Evolutionary conservation across 164 flowering plant species (phyloP), one percentile per base, ranked within the genome.

Genomic region (Macadamia integrifolia): DNA sequence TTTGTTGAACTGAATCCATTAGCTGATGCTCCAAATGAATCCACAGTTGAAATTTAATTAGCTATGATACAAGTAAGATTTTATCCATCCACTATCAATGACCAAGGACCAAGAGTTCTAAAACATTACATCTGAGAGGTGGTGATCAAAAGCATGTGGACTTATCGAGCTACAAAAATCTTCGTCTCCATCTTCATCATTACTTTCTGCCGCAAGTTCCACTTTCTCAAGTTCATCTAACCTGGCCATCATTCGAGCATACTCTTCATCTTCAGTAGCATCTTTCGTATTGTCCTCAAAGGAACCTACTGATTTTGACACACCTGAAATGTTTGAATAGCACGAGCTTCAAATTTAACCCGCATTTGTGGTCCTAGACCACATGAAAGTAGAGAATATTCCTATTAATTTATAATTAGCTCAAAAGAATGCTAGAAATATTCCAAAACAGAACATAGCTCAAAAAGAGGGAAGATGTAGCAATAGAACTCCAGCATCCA

Each of bases 221-320:
- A 86, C 89, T 77, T 69, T 77, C 79, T 91, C 97, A 65, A 88
- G 95, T 75, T 87, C 96, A 75, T 84, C 91, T 58, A 93, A 67
- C 70, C 83, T 80, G 55, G 90, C 49, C 86, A 86, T 80, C 2
- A 86, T 75, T 13, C 75, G 85, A 69, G 84, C 88, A 85, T 71
- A 84, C 71, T 87, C 88, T 61, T 84, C 91, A 73, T 85, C 94
- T 61, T 83, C 85, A 69, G 11, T 72, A 48, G 69, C 60, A 72
- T 46, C 68, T 70, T 77, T 71, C 55, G 0, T 11, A 17, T 64
- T 65, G 64, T 78, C 76, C 18, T 65, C 78, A 72, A 64, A 66
- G 61, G 68, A 28, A 58, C 42, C 57, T 65, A 31, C 81, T 61
- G 71, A 48, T 40, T 69, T 68, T 17, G 60, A 40, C 23, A 58